Conservation (phyloP, 805 yeast species). For the Wickerhamiella nectarea region DNA sequence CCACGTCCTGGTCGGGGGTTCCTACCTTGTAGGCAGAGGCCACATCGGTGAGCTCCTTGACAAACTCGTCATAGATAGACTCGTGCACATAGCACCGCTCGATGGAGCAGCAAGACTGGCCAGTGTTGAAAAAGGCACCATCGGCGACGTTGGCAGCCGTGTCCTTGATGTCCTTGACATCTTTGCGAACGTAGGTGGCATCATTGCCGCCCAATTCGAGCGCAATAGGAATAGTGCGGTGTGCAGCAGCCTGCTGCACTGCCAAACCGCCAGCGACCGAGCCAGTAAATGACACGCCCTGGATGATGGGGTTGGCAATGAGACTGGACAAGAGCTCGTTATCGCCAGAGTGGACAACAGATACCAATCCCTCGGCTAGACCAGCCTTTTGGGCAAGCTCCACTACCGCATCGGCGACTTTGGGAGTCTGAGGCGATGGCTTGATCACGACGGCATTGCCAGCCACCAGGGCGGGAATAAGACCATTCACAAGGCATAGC, state of each 20-base stretch:
- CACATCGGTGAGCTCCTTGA: conserved; percentile 41
- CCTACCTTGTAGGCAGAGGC: conserved; percentile 51
- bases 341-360: conserved; percentile 60
- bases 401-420: conserved; percentile 61
- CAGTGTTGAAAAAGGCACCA: conserved; percentile 79
- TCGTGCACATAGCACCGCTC: conserved; percentile 75
- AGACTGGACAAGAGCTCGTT: conserved; percentile 60
- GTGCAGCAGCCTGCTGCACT: conserved; percentile 57
- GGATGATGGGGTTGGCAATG: conserved; percentile 49
- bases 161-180: conserved; percentile 42
- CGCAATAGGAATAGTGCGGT: conserved; percentile 66
- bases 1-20: conserved; percentile 60
- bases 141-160: conserved; percentile 55
- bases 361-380: conserved; percentile 64
- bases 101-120: conserved; percentile 90
- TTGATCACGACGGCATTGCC: conserved; percentile 77
- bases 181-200: conserved; percentile 70
- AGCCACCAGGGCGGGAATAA: conserved; percentile 75
- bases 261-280: conserved; percentile 68
- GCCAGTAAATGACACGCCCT: conserved; percentile 80
- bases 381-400: conserved; percentile 59
- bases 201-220: conserved; percentile 86
- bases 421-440: conserved; percentile 80
- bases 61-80: conserved; percentile 39
- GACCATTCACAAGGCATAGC: conserved; percentile 75